These are phyloP conservation scores for Odontarrhena argentea DNA, from an alignment of 345 rosid species.

Conservation along the genomic window DNA sequence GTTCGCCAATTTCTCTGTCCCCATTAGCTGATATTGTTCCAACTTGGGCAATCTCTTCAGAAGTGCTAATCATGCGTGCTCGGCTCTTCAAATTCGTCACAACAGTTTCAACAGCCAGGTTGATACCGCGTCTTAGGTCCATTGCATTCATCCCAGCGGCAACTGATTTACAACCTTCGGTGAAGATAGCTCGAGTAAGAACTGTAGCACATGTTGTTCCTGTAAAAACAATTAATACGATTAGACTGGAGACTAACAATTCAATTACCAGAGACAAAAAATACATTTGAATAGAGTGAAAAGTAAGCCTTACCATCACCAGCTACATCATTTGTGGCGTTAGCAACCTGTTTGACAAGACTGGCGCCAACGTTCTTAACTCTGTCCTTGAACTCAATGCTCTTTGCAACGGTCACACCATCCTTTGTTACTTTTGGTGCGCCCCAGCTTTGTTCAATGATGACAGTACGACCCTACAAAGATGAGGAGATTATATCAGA, in stretches of 20 bases:
- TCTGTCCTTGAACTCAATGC: constrained; percentile 90
- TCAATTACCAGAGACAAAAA: not conserved
- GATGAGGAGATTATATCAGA: not conserved
- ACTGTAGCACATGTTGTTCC: constrained; percentile 99
- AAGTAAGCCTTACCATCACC: constrained; percentile 73
- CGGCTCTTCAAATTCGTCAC: constrained; percentile 86
- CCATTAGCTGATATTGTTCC: constrained; percentile 99
- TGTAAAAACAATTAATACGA: constrained; percentile 37
- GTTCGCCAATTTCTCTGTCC: constrained; percentile 94
- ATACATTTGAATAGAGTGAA: not conserved
- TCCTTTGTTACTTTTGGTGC: constrained; percentile 98
- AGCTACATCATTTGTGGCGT: constrained; percentile 94
- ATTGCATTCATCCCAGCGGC: constrained; percentile 97
- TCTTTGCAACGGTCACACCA: constrained; percentile 97
- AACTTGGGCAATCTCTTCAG: constrained; percentile 96
- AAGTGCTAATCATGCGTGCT: constrained; percentile 95
- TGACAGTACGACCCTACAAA: constrained; percentile 87
- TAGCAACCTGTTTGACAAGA: constrained; percentile 98
- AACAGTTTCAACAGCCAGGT: constrained; percentile 91
- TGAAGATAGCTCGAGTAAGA: constrained; percentile 81
- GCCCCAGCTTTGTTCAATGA: constrained; percentile 93
- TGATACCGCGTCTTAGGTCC: constrained; percentile 92
- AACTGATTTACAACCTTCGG: constrained; percentile 97
- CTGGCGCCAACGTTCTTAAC: constrained; percentile 94
- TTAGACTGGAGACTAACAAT: not conserved